Evolutionary conservation across 208 protist genomes (phyloP), one percentile per base, ranked within the genome.

Genomic region (Phytomonas sp.): DNA sequence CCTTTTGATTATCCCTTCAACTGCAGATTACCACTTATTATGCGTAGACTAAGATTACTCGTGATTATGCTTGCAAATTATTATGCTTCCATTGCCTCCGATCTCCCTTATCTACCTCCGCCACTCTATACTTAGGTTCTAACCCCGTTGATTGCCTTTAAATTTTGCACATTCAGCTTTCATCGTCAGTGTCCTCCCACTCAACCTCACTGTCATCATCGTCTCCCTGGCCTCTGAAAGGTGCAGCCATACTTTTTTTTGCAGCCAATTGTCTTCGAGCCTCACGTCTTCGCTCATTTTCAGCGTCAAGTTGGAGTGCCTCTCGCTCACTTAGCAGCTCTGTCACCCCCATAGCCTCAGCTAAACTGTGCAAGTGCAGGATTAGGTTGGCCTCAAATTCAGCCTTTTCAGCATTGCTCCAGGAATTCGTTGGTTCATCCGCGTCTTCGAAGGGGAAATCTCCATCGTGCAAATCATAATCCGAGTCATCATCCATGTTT

Each of bases 341-440:
- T 4, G 78, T 85, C 30, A 89, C 74, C 36, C 73, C 74, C 33
- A 71, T 76, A 29, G 51, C 62, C 53, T 75, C 66, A 7, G 79
- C 76, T 30, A 85, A 70, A 5, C 78, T 71, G 43, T 75, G 62
- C 9, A 88, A 73, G 60, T 73, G 70, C 23, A 20, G 60, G 15
- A 81, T 72, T 20, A 88, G 63, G 53, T 83, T 70, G 26, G 70
- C 70, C 77, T 88, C 82, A 67, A 85, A 89, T 51, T 68, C 72
- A 8, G 62, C 70, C 66, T 88, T 84, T 23, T 87, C 81, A 61
- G 61, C 37, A 32, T 66, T 73, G 28, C 67, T 76, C 82, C 82
- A 87, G 60, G 59, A 72, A 61, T 62, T 69, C 13, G 36, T 36
- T 20, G 56, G 51, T 53, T 69, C 73, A 11, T 65, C 64, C 9